These are phyloP conservation scores for Schwanniomyces sp. DNA, from an alignment of 805 yeast species.

Conservation along the genomic window DNA sequence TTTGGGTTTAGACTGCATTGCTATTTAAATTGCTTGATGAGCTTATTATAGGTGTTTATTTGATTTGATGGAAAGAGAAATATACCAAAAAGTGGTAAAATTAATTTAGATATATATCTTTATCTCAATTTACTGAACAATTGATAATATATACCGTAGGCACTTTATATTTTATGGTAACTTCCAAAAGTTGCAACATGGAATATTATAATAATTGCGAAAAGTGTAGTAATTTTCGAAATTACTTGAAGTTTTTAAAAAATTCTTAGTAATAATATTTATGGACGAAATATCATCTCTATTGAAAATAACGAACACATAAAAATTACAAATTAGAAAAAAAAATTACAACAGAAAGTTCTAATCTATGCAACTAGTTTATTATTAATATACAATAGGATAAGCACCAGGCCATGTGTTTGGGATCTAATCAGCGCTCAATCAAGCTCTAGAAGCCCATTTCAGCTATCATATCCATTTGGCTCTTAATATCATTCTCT, in stretches of 20 bases:
- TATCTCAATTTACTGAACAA: no score
- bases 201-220: not conserved
- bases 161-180: not conserved
- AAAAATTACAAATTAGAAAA: not conserved
- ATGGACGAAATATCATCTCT: no score
- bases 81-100: no score
- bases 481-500: slow-evolving; percentile 43
- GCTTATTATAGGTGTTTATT: no score
- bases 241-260: not conserved
- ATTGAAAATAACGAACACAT: no score
- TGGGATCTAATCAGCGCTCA: not conserved
- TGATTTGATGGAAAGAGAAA: no score
- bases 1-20: no score
- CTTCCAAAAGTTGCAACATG: not conserved
- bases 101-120: no score
- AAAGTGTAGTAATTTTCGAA: not conserved
- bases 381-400: not conserved
- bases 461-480: slow-evolving; percentile 48
- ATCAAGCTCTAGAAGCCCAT: slow-evolving; percentile 27
- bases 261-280: not conserved
- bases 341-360: not conserved
- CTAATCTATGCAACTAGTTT: not conserved
- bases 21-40: no score
- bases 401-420: not conserved
- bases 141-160: no score